phyloP scores from a whole-genome alignment of 1,139 yeast species.

The Geotrichum fermentans region DNA sequence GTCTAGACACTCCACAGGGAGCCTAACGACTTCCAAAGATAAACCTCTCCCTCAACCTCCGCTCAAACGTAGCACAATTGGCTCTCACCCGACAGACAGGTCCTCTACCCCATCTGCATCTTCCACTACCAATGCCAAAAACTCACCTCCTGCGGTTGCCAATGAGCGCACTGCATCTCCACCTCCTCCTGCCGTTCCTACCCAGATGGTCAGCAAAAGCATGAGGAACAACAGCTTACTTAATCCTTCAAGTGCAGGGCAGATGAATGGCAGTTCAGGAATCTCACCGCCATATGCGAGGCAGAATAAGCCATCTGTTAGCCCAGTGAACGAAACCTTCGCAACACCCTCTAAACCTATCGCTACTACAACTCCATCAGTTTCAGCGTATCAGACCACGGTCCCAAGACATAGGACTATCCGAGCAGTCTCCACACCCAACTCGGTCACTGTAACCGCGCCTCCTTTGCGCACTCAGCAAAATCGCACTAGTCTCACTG shows the following conservation, averaged over 20 bases:
- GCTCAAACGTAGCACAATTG: no score
- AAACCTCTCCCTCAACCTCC: constrained; percentile 8
- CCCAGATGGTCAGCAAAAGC: constrained; percentile 19
- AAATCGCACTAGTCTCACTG: no score
- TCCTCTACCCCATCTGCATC: background rate
- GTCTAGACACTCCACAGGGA: constrained; percentile 7
- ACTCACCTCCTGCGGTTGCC: background rate
- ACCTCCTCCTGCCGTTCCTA: constrained; percentile 23
- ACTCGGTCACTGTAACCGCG: background rate
- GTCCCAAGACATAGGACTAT: background rate
- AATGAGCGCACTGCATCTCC: constrained; percentile 11
- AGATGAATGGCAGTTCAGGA: background rate
- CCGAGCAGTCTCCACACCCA: background rate
- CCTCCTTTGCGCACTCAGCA: constrained; percentile 1
- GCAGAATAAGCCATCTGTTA: background rate
- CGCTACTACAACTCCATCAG: background rate
- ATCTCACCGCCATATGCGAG: background rate
- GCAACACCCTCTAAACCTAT: background rate
- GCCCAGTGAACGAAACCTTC: no score
- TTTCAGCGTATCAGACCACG: background rate
- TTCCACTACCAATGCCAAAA: no score
- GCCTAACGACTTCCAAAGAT: background rate
- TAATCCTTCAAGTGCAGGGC: no score
- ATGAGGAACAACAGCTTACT: constrained; percentile 1
- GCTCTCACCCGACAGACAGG: background rate